Conservation (phyloP, 164 flowering plant genomes). For the Echeveria elegans region DNA sequence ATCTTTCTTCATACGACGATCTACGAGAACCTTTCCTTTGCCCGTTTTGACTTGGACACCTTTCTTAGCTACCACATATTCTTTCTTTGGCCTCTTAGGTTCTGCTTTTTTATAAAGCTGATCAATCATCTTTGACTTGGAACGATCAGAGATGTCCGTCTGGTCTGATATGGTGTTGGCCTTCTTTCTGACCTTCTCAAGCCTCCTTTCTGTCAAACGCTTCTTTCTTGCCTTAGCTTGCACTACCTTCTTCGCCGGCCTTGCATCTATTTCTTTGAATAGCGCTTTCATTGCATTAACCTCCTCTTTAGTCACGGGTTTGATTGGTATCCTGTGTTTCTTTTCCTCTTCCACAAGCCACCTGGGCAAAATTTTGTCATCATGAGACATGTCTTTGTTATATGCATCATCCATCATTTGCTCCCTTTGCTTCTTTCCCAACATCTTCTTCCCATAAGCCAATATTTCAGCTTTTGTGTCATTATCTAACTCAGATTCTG, state of each 20-base stretch:
- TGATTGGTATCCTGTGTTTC: conserved; percentile 50
- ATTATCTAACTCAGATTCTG: conserved; percentile 54
- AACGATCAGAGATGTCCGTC: conserved; percentile 61
- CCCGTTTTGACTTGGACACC: conserved; percentile 82
- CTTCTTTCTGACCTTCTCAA: conserved; percentile 77
- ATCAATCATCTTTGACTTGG: conserved; percentile 72
- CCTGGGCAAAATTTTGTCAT: conserved; percentile 65
- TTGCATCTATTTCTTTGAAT: conserved; percentile 79
- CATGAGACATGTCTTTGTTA: conserved; percentile 76
- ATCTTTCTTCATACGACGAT: conserved; percentile 88
- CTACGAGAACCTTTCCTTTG: conserved; percentile 79
- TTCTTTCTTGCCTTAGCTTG: conserved; percentile 89
- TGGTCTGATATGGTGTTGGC: conserved; percentile 80
- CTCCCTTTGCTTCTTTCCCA: conserved; percentile 77
- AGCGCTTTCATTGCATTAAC: conserved; percentile 75
- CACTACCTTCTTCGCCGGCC: conserved; percentile 90
- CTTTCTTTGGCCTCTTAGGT: conserved; percentile 69
- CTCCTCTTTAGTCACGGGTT: conserved; percentile 87
- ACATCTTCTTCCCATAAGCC: conserved; percentile 80
- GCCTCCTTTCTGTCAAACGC: conserved; percentile 54
- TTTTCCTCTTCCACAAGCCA: conserved; percentile 88
- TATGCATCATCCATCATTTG: conserved; percentile 79
- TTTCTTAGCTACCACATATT: conserved; percentile 90
- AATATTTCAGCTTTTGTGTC: conserved; percentile 65
- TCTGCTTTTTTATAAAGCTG: conserved; percentile 70